Evolutionary conservation across 1,284 basidiomycete genomes (phyloP), one percentile per base, ranked within the genome.

Genomic region (Trichosporon sp.): DNA sequence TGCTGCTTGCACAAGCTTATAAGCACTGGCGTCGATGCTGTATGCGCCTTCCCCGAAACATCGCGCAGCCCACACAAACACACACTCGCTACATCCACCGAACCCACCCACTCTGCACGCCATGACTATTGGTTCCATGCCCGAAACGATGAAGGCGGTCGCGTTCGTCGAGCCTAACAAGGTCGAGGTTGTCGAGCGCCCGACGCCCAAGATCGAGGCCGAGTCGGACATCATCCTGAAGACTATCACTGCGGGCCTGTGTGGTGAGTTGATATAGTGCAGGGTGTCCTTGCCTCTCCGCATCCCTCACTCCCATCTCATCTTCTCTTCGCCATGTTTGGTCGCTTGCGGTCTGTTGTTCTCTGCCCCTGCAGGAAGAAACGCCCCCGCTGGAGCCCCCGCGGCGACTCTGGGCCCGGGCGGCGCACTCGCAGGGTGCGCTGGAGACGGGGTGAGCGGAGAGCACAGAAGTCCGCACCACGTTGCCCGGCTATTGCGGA

Each of bases 161-260:
- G 71, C 82, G n/a, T 72, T 80, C 70, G 77, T 78, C 54, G 76
- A 67, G 1, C 68, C 74, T 0, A 74, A 75, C 67, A 69, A 75
- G 21, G 77, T 84, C 26, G 71, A 70, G 2, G 71, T 80, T 12
- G 78, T 81, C 65, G 71, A 80, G 19, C 66, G 76, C 2, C 78
- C 80, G 2, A 73, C 75, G 8, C 81, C 82, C 6, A 69, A 65
- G 54, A 69, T 82, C 54, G 46, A 76, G 66, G 65, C 73, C 19
- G 72, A 73, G 21, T 71, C 68, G 5, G 81, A 84, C 68, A 78
- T 78, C 7, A 76, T 84, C 56, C 66, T 84, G 61, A 81, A 80
- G 72, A 75, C 76, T 19, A 73, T 73, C 8, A 46, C 77, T 0
- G 74, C 81, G 1, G 81, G 80, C 12, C 72, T 83, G 32, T 83